These are phyloP conservation scores for Mycena galericulata DNA, from an alignment of 768 basidiomycete species.

Conservation along the genomic window DNA sequence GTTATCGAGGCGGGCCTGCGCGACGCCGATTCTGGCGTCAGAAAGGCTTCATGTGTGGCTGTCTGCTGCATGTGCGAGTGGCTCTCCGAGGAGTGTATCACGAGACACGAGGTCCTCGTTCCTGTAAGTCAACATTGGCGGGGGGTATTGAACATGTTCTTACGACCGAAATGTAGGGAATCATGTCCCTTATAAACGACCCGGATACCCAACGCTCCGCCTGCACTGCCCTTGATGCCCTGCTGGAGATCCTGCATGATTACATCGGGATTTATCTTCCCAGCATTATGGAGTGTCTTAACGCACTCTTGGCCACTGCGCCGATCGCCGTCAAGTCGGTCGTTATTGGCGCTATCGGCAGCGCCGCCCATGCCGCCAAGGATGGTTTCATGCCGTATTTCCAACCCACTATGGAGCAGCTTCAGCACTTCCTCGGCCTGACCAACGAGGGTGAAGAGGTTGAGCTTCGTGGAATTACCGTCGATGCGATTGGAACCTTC, in stretches of 20 bases:
- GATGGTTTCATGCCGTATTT: slow-evolving; percentile 94
- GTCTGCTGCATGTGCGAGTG: slow-evolving; percentile 98
- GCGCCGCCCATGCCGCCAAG: slow-evolving; percentile 96
- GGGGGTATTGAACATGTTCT: slow-evolving; percentile 8
- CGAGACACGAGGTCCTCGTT: slow-evolving; percentile 85
- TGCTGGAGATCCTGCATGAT: slow-evolving; percentile 94
- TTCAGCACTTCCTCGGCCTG: slow-evolving; percentile 90
- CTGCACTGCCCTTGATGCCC: slow-evolving; percentile 96
- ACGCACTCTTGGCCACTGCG: slow-evolving; percentile 86
- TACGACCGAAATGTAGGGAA: slow-evolving; percentile 61
- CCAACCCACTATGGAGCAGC: slow-evolving; percentile 87
- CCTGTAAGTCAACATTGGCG: slow-evolving; percentile 66
- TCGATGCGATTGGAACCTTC: slow-evolving; percentile 99
- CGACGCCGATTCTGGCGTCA: slow-evolving; percentile 86
- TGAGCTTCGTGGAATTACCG: slow-evolving; percentile 95
- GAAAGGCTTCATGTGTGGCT: slow-evolving; percentile 96
- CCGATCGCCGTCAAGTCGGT: slow-evolving; percentile 92
- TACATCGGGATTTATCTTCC: slow-evolving; percentile 92
- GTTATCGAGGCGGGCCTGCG: slow-evolving; percentile 89
- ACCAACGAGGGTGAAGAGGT: slow-evolving; percentile 91
- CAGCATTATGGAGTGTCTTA: slow-evolving; percentile 94
- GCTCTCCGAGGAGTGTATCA: slow-evolving; percentile 92
- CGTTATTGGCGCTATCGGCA: slow-evolving; percentile 97
- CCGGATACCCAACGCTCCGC: slow-evolving; percentile 89
- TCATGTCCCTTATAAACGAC: slow-evolving; percentile 93